Evolutionary conservation across 2,329 filamentous ascomycete genomes (phyloP), one percentile per base, ranked within the genome.

Genomic region (Aspergillus terreus): DNA sequence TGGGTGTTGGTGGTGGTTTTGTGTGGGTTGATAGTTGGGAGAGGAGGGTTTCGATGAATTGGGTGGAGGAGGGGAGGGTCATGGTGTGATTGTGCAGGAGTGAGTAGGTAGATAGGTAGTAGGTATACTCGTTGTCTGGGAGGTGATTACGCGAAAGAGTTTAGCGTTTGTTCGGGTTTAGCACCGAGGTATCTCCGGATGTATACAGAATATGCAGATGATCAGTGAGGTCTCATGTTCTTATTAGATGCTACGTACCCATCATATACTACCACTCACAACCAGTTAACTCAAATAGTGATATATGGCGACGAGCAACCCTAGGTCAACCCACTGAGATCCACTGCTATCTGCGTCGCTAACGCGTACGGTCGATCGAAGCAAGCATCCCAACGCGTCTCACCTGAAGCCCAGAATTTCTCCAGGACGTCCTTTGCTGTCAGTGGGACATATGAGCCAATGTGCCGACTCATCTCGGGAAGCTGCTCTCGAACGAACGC

Each of bases 301-400:
- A 6, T 23, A 23, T 23, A 23, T 5, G 6, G 23, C 6, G 4
- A 6, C 23, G 23, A 6, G 6, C 23, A 23, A 23, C 23, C 23
- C 41, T 44, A 49, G 5, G 27, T 17, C 30, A 49, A 19, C 4
- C 19, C 11, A 19, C 46, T 49, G 7, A 49, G 30, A 30, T 56
- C 55, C 10, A 55, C 47, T 15, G 53, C 21, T 12, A 49, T 49
- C 9, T 51, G 47, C 66, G 49, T 54, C 19, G 58, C 51, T 45
- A 71, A 66, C 2, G 58, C 58, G 44, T 70, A 70, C 23, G 66
- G 63, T 42, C 53, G 57, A 43, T 72, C 69, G 44, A 74, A 75
- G 54, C 72, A 75, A 33, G 52, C 58, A 59, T 74, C 71, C 71
- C 72, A 75, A 3, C 48, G 14, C 3, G 55, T 63, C 47, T 59